A percentile compares a stretch with the other conserved stretches of the same genome.
Evolutionary conservation across 352 stramenopile genomes (phyloP).

Genomic region (Blastocystis sp.): DNA sequence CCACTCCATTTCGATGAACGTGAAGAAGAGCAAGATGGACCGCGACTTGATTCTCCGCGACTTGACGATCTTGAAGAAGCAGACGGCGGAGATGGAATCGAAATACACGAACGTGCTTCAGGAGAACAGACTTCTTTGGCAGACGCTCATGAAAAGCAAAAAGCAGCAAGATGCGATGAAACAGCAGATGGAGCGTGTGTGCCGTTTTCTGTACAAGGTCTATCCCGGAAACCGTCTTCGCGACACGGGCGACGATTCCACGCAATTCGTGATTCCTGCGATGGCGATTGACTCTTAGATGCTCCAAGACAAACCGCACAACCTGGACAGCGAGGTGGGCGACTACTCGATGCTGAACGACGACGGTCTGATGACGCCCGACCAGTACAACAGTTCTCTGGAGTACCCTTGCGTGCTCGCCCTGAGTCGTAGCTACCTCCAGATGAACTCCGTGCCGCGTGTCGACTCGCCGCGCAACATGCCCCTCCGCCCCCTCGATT

Average conservation of each 20-base stretch:
- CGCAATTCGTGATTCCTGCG: not conserved
- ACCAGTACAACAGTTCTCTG: slow-evolving; percentile 54
- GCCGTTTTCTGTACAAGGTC: slow-evolving; percentile 62
- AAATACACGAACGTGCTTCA: slow-evolving; percentile 69
- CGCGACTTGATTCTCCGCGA: slow-evolving; percentile 45
- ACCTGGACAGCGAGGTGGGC: not conserved
- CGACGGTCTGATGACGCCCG: slow-evolving; percentile 53
- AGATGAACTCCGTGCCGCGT: slow-evolving; percentile 63
- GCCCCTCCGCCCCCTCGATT: slow-evolving; percentile 32
- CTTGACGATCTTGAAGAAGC: slow-evolving; percentile 62
- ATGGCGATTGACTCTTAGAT: not conserved
- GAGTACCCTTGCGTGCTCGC: not conserved
- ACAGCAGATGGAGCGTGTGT: slow-evolving; percentile 70
- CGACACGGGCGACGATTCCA: not conserved
- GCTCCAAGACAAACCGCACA: slow-evolving; percentile 18
- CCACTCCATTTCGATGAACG: slow-evolving; percentile 45
- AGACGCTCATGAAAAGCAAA: slow-evolving; percentile 71
- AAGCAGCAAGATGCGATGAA: slow-evolving; percentile 72
- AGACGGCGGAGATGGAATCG: slow-evolving; percentile 64
- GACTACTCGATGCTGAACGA: slow-evolving; percentile 6
- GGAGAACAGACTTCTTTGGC: slow-evolving; percentile 58
- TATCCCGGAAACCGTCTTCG: slow-evolving; percentile 45
- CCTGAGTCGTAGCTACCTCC: slow-evolving; percentile 26
- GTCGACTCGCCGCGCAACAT: slow-evolving; percentile 23
- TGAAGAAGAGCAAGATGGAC: slow-evolving; percentile 68